Base-by-base conservation (phyloP, 371 early-diverging fungal genomes). In the Circinella minor region DNA sequence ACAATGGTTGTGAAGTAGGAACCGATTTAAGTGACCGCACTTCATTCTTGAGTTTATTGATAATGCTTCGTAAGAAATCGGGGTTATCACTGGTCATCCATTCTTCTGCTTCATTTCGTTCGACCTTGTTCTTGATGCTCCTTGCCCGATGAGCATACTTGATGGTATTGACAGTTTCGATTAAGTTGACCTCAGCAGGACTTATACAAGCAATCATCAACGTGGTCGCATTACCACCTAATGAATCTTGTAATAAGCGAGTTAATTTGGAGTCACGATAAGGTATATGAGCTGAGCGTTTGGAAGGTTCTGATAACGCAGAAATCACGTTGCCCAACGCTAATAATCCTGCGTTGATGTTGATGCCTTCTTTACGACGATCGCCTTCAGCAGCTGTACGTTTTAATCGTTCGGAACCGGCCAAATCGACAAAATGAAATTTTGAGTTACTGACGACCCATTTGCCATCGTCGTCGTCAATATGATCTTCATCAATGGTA, bases 251-350 rank as follows among this genome's bases (percentile, higher is more conserved):
- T 54, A 99, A 86, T 49, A 99, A 83, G 17, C 90, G 90, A 3
- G 99, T 99, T 13, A 99, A 88, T 75, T 99, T 99, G 17, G 95
- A 94, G 75, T 99, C 98, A 65, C 99, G 91, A 76, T 96, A 99
- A 4, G 99, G 99, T 14, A 99, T 90, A 76, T 94, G 93, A 11
- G 83, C 79, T 17, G 85, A 74, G 15, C 72, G 70, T 67, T 77
- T 81, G 62, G 85, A 75, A 55, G 93, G 88, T 69, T 98, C 99
- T 43, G 92, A 92, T 20, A 99, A 86, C 0, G 99, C 99, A 5
- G 94, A 94, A 54, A 99, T 99, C 14, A 99, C 99, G 77, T 99
- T 99, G 69, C 99, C 99, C n/a, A 99, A 88, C 0, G 98, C 98
- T 60, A 99, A 84, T 8, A 99, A 87, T 8, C 99, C 99, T 18